Evolutionary conservation across 139 green algal genomes (phyloP).

Genomic region (Tetraselmis striata): DNA sequence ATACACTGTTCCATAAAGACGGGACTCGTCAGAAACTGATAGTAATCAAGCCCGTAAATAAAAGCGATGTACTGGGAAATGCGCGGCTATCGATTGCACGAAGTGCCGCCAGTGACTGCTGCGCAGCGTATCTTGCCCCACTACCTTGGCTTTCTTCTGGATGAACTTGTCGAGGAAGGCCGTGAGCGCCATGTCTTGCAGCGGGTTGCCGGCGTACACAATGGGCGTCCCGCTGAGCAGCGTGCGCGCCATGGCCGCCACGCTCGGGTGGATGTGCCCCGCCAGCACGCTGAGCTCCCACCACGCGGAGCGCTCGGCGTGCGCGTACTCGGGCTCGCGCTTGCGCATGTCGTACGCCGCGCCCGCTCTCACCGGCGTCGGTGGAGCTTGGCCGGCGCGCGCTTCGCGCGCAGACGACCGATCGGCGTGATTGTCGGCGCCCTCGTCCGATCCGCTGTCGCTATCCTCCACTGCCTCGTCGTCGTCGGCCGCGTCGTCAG

Average conservation of each 20-base stretch:
- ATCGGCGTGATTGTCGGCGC: neutral
- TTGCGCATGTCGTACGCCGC: slow-evolving; percentile 4
- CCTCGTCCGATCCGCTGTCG: neutral
- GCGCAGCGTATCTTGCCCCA: neutral
- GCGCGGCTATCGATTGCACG: too few species aligned
- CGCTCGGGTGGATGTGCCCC: slow-evolving; percentile 78
- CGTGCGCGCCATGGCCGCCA: slow-evolving; percentile 75
- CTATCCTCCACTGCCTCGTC: neutral
- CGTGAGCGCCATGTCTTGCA: slow-evolving; percentile 70
- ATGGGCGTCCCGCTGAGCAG: slow-evolving; percentile 74
- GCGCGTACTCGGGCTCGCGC: slow-evolving; percentile 60
- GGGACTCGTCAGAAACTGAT: neutral
- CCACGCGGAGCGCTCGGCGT: slow-evolving; percentile 66
- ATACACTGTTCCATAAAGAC: slow-evolving; percentile 6
- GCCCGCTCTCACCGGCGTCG: slow-evolving; percentile 10
- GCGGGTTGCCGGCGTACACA: slow-evolving; percentile 81
- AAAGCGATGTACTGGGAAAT: too few species aligned
- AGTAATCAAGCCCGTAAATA: too few species aligned
- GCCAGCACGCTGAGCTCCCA: slow-evolving; percentile 86
- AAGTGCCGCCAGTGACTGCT: too few species aligned
- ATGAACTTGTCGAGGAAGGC: slow-evolving; percentile 94
- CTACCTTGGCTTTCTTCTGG: slow-evolving; percentile 80
- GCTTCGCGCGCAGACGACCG: too few species aligned
- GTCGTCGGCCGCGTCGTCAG: slow-evolving; percentile 5
- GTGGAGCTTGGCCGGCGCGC: neutral